Conservation (phyloP, 2,329 filamentous ascomycete species). For the Botrytis fragariae region DNA sequence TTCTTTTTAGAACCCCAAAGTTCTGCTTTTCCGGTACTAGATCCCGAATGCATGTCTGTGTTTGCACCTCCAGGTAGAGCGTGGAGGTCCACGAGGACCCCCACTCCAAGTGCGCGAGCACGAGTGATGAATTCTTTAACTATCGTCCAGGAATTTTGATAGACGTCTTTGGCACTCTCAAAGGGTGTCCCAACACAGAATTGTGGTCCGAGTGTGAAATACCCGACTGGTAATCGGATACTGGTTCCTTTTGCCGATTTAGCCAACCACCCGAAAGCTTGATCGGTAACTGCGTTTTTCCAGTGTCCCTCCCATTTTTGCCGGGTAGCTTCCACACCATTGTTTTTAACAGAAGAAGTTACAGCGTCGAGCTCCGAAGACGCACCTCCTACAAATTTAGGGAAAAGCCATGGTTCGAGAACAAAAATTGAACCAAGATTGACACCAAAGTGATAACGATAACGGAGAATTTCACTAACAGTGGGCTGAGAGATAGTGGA, state of each 20-base stretch:
- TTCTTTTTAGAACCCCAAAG: conserved; percentile 49
- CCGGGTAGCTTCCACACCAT: conserved; percentile 35
- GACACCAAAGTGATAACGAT: conserved; percentile 58
- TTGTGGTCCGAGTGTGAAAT: conserved; percentile 52
- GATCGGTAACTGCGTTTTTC: conserved; percentile 48
- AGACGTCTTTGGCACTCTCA: conserved; percentile 46
- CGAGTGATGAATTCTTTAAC: conserved; percentile 48
- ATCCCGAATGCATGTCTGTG: conserved; percentile 54
- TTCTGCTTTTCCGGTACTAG: conserved; percentile 49
- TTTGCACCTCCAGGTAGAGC: conserved; percentile 59
- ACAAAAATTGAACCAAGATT: conserved; percentile 60
- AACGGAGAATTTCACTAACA: conserved; percentile 47
- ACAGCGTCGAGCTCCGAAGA: conserved; percentile 40
- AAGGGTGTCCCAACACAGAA: conserved; percentile 54
- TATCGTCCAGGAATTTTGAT: conserved; percentile 51
- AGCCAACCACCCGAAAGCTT: conserved; percentile 52
- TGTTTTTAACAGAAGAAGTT: background rate
- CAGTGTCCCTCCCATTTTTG: conserved; percentile 54
- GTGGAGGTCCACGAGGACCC: conserved; percentile 57
- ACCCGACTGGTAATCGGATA: conserved; percentile 59
- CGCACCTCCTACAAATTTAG: conserved; percentile 12
- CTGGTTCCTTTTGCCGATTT: conserved; percentile 53
- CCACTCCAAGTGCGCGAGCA: conserved; percentile 46
- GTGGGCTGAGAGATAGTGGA: conserved; percentile 31
- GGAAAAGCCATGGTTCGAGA: conserved; percentile 57